Base-by-base conservation (phyloP, 2,329 filamentous ascomycete species). In the Diatrype stigma region DNA sequence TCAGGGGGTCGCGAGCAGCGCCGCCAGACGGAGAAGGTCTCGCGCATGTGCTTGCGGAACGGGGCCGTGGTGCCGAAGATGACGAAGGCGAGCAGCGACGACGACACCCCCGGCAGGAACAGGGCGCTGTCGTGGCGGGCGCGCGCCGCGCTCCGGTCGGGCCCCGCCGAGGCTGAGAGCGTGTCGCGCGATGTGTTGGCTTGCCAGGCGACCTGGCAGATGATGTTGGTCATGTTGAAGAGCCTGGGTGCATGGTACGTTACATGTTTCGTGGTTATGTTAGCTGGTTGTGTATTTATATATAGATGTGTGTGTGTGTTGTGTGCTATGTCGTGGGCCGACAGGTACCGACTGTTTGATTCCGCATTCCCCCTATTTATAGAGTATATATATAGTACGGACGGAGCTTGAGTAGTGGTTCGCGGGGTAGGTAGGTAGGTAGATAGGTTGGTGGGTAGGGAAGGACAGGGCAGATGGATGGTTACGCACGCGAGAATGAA, bases 41-140 rank as follows among this genome's bases (percentile, higher is more conserved):
- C 17, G 49, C 54, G 61, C 52, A 63, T 61, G 51, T 64, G 59
- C 10, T 65, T 55, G 19, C 66, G 51, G 48, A 67, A 71, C 5
- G 63, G 65, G 50, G 67, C 67, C 2, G 70, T 72, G 1, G 72
- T 74, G 8, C 71, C 72, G 51, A 74, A 74, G 3, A 74, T 67
- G 40, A 71, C 49, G 37, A 73, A 74, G 3, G 60, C 57, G 3
- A 72, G 58, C 2, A 71, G 40, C 26, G 28, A 26, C 68, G 73
- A 12, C 10, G 70, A 63, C 0, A 70, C 69, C 16, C 70, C 71
- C 2, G 72, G 71, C 1, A 70, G 49, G 49, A 73, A 73, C 5
- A 71, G 56, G 0, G 65, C 23, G 34, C 70, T 62, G 37, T 70
- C 67, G 6, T 47, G 46, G 1, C 60, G 64, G 2, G 70, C 66